Evolutionary conservation across 441 rosid genomes (phyloP).

Genomic region (Erysimum pusillum): DNA sequence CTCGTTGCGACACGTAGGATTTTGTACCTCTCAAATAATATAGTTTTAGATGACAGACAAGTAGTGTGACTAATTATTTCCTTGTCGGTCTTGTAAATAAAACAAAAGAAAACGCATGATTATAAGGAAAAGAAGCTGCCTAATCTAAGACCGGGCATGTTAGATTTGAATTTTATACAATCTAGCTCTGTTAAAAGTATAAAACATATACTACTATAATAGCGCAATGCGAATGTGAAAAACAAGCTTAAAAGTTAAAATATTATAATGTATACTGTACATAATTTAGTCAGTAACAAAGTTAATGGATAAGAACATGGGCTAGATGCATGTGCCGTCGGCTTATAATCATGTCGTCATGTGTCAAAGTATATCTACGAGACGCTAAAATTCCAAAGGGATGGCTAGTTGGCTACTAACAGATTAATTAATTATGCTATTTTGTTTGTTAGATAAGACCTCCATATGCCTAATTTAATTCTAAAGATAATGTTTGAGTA

Average conservation of each 20-base stretch:
- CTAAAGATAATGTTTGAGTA: too few relatives aligned
- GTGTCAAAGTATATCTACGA: slow-evolving; percentile 26
- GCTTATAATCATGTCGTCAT: slow-evolving; percentile 23
- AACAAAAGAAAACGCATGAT: slow-evolving; percentile 2
- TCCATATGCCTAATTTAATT: neutral
- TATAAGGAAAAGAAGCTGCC: slow-evolving; percentile 13
- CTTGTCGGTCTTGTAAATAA: neutral
- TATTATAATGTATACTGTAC: neutral
- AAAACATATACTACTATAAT: neutral
- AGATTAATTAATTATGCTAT: neutral
- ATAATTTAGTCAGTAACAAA: slow-evolving; percentile 17
- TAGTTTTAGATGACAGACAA: too few relatives aligned
- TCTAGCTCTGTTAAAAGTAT: slow-evolving; percentile 16
- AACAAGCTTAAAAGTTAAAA: slow-evolving; percentile 29
- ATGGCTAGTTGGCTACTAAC: slow-evolving; percentile 33
- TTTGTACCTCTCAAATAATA: too few relatives aligned
- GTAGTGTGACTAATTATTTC: slow-evolving; percentile 11
- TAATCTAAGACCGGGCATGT: slow-evolving; percentile 23
- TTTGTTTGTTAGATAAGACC: neutral
- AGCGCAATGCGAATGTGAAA: slow-evolving; percentile 31
- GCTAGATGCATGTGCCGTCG: slow-evolving; percentile 40
- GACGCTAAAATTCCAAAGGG: slow-evolving; percentile 20
- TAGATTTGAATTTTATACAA: slow-evolving; percentile 23
- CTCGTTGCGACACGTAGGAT: too few relatives aligned
- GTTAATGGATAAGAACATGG: slow-evolving; percentile 37